Evolutionary conservation across 2,329 filamentous ascomycete genomes (phyloP).

Genomic region (Tolypocladium amazonense): DNA sequence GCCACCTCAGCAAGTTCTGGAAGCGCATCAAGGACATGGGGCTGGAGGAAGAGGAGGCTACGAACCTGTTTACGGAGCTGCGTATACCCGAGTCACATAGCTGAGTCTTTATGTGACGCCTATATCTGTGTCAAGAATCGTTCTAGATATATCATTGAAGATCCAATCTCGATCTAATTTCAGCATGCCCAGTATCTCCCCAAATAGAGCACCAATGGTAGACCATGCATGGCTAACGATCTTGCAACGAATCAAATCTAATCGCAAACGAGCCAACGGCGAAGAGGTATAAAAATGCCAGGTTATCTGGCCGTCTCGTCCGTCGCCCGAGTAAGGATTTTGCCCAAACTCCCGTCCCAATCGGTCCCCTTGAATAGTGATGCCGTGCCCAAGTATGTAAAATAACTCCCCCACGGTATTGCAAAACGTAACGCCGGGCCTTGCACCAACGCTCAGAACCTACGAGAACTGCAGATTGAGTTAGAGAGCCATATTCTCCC

Average conservation of each 20-base stretch:
- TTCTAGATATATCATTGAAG: not conserved
- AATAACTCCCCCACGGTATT: not conserved
- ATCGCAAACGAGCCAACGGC: not conserved
- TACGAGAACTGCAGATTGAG: constrained; percentile 11
- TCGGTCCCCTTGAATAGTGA: not conserved
- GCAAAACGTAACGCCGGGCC: constrained; percentile 10
- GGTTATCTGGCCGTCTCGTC: not conserved
- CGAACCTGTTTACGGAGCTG: constrained; percentile 39
- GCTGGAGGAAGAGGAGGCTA: constrained; percentile 44
- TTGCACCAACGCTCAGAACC: constrained; percentile 1
- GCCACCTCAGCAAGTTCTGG: constrained; percentile 81
- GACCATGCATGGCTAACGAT: not conserved
- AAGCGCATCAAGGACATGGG: constrained; percentile 59
- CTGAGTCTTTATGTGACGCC: not conserved
- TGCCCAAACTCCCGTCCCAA: not conserved
- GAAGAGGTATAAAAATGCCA: not conserved
- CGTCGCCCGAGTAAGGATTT: not conserved
- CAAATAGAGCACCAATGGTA: not conserved
- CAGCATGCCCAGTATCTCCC: not conserved
- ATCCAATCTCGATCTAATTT: not conserved
- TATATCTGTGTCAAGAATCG: not conserved
- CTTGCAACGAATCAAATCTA: not conserved
- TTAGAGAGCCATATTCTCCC: not conserved
- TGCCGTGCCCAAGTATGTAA: not conserved
- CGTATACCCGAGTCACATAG: constrained; percentile 22